Base-by-base conservation (phyloP, 148 eudicot species). In the Silene latifolia region DNA sequence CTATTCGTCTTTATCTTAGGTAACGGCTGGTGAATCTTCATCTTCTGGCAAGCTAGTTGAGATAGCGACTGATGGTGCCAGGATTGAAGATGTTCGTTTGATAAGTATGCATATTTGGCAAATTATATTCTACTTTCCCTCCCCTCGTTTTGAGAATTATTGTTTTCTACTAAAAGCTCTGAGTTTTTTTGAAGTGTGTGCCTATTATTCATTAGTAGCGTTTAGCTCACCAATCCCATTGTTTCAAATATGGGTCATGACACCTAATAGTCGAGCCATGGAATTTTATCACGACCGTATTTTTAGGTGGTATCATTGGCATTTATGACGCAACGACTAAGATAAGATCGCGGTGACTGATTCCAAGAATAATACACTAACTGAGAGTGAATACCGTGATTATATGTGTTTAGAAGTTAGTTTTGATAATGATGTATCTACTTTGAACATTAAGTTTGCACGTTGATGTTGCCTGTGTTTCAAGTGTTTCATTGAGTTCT, bases 91-190 rank as follows among this genome's bases (percentile, higher is more conserved):
- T 71, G 62, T 42, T 64, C 48, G 69, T 73, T 78, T 82, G 60
- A 72, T 78, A 58, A 81, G 97, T 91, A 89, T 73, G 89, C 47
- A 47, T 69, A 19, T 63, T 72, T 56, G n/a, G 65, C 69, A 12
- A 21, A n/a, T 61, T 63, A 58, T 67, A 59, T 66, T 59, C 53
- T 48, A 21, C 13, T 61, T 66, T 47, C 67, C 11, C 20, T 58
- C 53, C 46, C 39, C 72, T 61, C 11, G 19, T 17, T 63, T 47
- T 74, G 63, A 5, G 8, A 12, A 39, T 58, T 27, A 15, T 74
- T 61, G 71, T 69, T 74, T 68, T 47, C 60, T 27, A 53, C 48
- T 24, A 18, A 35, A 29, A 15, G 14, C 47, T 65, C 46, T 15
- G 11, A 14, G 46, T 44, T 29, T 65, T 65, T 42, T 15, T 65